Conservation (phyloP, 2,329 filamentous ascomycete species). For the Rutstroemia sydowiana region DNA sequence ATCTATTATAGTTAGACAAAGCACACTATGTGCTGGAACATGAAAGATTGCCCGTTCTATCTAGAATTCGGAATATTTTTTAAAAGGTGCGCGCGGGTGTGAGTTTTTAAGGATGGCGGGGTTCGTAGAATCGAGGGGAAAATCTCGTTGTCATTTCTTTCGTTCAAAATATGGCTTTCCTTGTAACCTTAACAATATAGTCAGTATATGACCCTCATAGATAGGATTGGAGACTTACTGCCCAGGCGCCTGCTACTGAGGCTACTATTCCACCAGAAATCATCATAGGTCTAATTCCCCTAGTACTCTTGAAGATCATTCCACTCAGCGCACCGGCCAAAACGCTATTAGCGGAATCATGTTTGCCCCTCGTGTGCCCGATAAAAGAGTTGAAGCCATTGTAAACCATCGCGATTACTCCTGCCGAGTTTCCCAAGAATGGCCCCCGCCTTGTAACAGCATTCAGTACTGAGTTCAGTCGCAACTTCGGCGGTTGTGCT, state of each 20-base stretch:
- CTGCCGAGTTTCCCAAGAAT: slow-evolving; percentile 92
- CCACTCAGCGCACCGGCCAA: slow-evolving; percentile 79
- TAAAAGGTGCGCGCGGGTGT: neutral
- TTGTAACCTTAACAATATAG: slow-evolving; percentile 36
- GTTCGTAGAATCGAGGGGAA: neutral
- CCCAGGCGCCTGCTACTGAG: slow-evolving; percentile 78
- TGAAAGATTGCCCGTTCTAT: slow-evolving; percentile 13
- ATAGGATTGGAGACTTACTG: slow-evolving; percentile 53
- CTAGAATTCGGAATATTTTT: slow-evolving; percentile 5
- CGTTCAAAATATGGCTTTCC: slow-evolving; percentile 42
- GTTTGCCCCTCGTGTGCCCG: slow-evolving; percentile 72
- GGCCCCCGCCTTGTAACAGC: slow-evolving; percentile 87
- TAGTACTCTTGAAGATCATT: slow-evolving; percentile 93
- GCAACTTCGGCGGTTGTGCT: slow-evolving; percentile 75
- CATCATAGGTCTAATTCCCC: slow-evolving; percentile 83
- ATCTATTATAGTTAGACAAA: slow-evolving; percentile 29
- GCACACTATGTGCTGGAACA: slow-evolving; percentile 26
- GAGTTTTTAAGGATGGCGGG: slow-evolving; percentile 1
- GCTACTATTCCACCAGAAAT: slow-evolving; percentile 89
- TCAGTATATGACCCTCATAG: slow-evolving; percentile 4
- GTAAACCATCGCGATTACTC: slow-evolving; percentile 92
- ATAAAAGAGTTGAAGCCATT: slow-evolving; percentile 86
- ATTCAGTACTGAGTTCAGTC: slow-evolving; percentile 91
- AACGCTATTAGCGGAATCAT: slow-evolving; percentile 86
- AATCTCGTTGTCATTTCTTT: slow-evolving; percentile 4